Conservation (phyloP, 2,329 filamentous ascomycete genomes). For the Fusarium musae region DNA sequence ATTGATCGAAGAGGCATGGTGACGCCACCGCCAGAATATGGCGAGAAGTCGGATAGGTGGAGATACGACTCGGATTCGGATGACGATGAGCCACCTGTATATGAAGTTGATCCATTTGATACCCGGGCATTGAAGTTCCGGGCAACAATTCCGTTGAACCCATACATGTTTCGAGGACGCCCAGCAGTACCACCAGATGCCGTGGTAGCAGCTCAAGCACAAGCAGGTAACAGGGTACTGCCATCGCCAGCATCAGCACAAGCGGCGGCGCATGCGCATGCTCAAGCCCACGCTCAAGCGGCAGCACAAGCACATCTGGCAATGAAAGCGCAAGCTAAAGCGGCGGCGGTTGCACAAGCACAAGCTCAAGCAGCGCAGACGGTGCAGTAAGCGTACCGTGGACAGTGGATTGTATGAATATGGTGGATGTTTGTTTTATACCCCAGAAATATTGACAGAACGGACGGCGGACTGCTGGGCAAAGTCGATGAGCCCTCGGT, state of each 20-base stretch:
- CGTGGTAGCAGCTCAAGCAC: constrained; percentile 37
- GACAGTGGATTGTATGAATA: constrained; percentile 42
- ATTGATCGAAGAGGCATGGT: constrained; percentile 82
- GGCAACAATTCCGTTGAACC: constrained; percentile 65
- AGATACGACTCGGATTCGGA: constrained; percentile 91
- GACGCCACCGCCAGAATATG: constrained; percentile 59
- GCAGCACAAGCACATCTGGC: constrained; percentile 45
- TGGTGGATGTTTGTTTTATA: constrained; percentile 43
- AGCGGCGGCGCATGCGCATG: constrained; percentile 42
- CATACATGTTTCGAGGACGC: constrained; percentile 54
- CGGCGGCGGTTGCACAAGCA: constrained; percentile 35
- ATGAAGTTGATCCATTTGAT: constrained; percentile 79
- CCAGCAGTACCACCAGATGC: constrained; percentile 48
- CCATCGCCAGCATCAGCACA: constrained; percentile 39
- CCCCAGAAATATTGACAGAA: constrained; percentile 33
- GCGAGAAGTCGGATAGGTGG: constrained; percentile 72
- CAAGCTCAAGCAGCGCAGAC: constrained; percentile 36
- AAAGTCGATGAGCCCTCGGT: constrained; percentile 2
- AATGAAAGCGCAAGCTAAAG: constrained; percentile 40
- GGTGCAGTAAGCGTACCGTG: constrained; percentile 18
- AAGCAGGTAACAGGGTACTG: constrained; percentile 41
- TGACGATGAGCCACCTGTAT: constrained; percentile 79
- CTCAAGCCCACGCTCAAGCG: constrained; percentile 44
- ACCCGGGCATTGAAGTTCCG: constrained; percentile 69
- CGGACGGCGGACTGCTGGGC: constrained; percentile 20